Evolutionary conservation across 768 basidiomycete genomes (phyloP).

Genomic region (Daedalea quercina): DNA sequence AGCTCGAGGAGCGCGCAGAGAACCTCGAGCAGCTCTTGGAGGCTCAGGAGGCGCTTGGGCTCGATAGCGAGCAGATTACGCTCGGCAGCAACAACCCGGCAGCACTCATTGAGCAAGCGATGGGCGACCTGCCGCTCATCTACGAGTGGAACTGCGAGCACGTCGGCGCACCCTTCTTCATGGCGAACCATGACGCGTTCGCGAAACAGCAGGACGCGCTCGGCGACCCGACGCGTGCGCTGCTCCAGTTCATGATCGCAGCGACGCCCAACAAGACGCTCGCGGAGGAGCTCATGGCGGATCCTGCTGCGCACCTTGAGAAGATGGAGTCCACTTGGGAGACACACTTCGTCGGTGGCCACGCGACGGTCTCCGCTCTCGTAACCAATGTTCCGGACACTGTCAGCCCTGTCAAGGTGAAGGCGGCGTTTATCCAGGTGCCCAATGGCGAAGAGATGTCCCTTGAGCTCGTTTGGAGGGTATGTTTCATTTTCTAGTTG

Average conservation of each 20-base stretch:
- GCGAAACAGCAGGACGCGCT: constrained; percentile 13
- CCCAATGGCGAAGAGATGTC: constrained; percentile 54
- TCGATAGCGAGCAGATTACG: constrained; percentile 30
- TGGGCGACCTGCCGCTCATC: constrained; percentile 37
- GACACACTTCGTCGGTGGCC: constrained; percentile 40
- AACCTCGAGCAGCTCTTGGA: constrained; percentile 20
- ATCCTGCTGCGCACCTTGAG: constrained; percentile 43
- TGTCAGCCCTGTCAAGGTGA: constrained; percentile 74
- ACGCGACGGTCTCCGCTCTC: constrained; percentile 32
- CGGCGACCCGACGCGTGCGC: constrained; percentile 43
- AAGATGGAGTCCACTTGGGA: constrained; percentile 40
- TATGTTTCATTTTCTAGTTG: constrained; percentile 14
- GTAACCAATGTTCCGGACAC: constrained; percentile 68
- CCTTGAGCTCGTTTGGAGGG: constrained; percentile 80
- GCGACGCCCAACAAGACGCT: constrained; percentile 52
- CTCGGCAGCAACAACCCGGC: constrained; percentile 9
- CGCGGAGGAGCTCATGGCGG: constrained; percentile 40
- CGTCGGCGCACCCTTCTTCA: constrained; percentile 33
- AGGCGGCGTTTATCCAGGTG: constrained; percentile 76
- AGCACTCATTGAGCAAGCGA: constrained; percentile 12
- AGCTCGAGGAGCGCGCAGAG: constrained; percentile 27
- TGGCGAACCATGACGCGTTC: constrained; percentile 24
- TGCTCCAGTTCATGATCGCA: constrained; percentile 74
- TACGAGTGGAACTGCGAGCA: constrained; percentile 52
- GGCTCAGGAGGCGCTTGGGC: constrained; percentile 4